A percentile compares a stretch with the other conserved stretches of the same genome.
Conservation (phyloP, 352 stramenopile species). For the Globisporangium okanoganense region DNA sequence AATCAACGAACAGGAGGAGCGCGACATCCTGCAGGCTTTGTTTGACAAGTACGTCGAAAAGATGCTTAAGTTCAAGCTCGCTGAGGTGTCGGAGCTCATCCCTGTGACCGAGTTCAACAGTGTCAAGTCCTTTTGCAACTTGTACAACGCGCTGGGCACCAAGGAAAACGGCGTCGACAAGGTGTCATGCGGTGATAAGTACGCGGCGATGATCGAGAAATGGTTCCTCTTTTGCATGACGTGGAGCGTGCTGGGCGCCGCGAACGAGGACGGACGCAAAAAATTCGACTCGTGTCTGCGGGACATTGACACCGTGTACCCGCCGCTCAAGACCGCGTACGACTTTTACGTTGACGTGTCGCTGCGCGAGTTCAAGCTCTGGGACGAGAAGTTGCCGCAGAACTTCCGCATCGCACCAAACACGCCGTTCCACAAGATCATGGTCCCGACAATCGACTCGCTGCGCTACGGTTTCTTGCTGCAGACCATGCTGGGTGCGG, state of each 20-base stretch:
- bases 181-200: constrained; percentile 57
- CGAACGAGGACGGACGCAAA: constrained; percentile 82
- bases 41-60: constrained; percentile 86
- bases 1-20: constrained; percentile 59
- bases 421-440: constrained; percentile 83
- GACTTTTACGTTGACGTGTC: constrained; percentile 90
- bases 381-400: constrained; percentile 75
- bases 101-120: constrained; percentile 79
- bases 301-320: constrained; percentile 91
- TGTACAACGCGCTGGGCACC: constrained; percentile 78
- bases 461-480: constrained; percentile 80
- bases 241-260: constrained; percentile 83
- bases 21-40: constrained; percentile 54
- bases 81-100: constrained; percentile 71
- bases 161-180: constrained; percentile 72
- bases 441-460: constrained; percentile 85
- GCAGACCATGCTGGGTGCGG: constrained; percentile 68
- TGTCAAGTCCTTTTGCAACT: constrained; percentile 81
- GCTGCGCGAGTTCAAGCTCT: constrained; percentile 76
- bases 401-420: constrained; percentile 72
- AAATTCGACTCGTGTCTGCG: constrained; percentile 86
- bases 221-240: constrained; percentile 86
- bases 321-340: constrained; percentile 90
- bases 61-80: constrained; percentile 57
- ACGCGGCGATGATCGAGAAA: constrained; percentile 63